A percentile compares a stretch with the other conserved stretches of the same genome.
phyloP scores from a whole-genome alignment of 805 yeast genomes.

The Pichia paraexigua region DNA sequence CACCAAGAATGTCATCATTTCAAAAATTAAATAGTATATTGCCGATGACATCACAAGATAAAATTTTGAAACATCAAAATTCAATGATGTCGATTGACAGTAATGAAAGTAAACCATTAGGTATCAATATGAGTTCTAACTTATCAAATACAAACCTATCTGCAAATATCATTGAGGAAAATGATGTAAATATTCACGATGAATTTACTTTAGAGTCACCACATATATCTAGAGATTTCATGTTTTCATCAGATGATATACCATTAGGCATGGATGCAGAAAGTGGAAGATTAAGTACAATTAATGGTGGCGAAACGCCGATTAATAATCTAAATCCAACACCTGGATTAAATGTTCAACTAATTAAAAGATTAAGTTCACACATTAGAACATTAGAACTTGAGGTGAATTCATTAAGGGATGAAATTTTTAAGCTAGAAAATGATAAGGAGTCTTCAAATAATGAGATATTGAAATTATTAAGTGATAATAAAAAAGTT shows the following conservation, averaged over 20 bases:
- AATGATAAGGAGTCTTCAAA: slow-evolving; percentile 60
- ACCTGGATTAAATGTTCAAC: slow-evolving; percentile 39
- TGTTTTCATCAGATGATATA: slow-evolving; percentile 7
- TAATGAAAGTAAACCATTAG: slow-evolving; percentile 2
- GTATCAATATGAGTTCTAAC: neutral
- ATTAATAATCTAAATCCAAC: slow-evolving; percentile 12
- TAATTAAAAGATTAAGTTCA: slow-evolving; percentile 66
- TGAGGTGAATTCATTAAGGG: slow-evolving; percentile 58
- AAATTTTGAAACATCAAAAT: slow-evolving; percentile 14
- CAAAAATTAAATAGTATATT: slow-evolving; percentile 8
- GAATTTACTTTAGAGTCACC: slow-evolving; percentile 2
- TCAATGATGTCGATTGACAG: slow-evolving; percentile 11
- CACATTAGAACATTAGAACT: slow-evolving; percentile 74
- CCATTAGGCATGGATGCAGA: slow-evolving; percentile 12
- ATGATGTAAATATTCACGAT: neutral
- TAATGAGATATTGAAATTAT: slow-evolving; percentile 52
- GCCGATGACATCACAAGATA: slow-evolving; percentile 13
- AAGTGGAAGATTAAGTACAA: slow-evolving; percentile 9
- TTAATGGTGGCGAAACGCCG: slow-evolving; percentile 2
- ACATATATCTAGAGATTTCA: neutral
- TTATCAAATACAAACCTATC: neutral
- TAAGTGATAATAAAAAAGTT: slow-evolving; percentile 48
- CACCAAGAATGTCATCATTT: slow-evolving; percentile 30
- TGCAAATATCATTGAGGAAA: neutral
- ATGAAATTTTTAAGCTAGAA: slow-evolving; percentile 47